Percentiles rank a stretch among this genome's conserved stretches.
These are phyloP conservation scores for Meredithiella fracta DNA, from an alignment of 2,329 filamentous ascomycete species.

Conservation along the genomic window DNA sequence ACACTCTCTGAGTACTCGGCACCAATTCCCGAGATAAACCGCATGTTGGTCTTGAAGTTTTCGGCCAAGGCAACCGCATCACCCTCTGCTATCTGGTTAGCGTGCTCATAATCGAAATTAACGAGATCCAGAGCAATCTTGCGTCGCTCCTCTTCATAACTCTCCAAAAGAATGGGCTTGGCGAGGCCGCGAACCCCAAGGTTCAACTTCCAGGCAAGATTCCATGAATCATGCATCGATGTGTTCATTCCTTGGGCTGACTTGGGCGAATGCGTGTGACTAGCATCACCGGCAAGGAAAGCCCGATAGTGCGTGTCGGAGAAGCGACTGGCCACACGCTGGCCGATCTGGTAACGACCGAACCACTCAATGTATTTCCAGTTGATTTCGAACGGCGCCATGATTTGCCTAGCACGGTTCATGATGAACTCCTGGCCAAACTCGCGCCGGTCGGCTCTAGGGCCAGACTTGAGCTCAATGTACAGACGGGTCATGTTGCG, in stretches of 20 bases:
- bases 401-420: constrained; percentile 44
- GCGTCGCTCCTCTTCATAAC: constrained; percentile 46
- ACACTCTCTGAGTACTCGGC: constrained; percentile 40
- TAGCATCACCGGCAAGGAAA: constrained; percentile 56
- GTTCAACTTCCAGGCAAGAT: constrained; percentile 38
- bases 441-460: constrained; percentile 26
- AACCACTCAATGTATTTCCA: constrained; percentile 54
- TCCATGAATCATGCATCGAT: constrained; percentile 44
- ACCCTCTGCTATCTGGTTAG: constrained; percentile 41
- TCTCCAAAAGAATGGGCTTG: constrained; percentile 37
- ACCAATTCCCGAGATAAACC: constrained; percentile 58
- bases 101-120: constrained; percentile 42
- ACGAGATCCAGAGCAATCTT: constrained; percentile 44
- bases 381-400: constrained; percentile 38
- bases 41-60: constrained; percentile 54
- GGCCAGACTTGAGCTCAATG: constrained; percentile 35
- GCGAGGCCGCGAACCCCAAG: constrained; percentile 38
- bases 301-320: constrained; percentile 42
- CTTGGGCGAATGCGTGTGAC: constrained; percentile 57
- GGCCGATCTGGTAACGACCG: constrained; percentile 53
- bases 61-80: constrained; percentile 46
- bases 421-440: constrained; percentile 53
- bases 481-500: constrained; percentile 52
- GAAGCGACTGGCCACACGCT: constrained; percentile 55
- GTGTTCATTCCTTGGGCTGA: constrained; percentile 54